Conservation (phyloP, 139 green algal species). For the Micractinium conductrix region DNA sequence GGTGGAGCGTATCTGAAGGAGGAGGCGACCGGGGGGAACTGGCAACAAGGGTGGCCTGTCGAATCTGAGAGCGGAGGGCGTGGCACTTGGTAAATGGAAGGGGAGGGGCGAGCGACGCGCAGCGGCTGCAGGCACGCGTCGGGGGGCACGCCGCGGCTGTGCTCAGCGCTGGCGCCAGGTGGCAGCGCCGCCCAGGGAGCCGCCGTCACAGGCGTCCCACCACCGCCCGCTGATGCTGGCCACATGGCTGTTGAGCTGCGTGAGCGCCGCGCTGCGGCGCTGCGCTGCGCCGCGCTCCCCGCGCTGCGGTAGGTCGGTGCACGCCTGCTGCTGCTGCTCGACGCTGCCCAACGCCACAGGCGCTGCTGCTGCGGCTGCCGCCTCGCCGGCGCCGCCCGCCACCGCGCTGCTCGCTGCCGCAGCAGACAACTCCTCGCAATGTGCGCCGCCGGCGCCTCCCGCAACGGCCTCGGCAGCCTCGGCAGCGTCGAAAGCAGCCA, state of each 20-base stretch:
- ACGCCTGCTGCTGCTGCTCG: not conserved
- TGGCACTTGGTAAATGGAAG: too few relatives aligned
- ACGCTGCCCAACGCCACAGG: not conserved
- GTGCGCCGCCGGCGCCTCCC: not conserved
- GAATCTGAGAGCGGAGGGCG: too few relatives aligned
- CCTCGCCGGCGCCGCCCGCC: not conserved
- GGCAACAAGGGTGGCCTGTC: too few relatives aligned
- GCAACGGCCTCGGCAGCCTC: not conserved
- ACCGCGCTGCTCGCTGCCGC: not conserved
- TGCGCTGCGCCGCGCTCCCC: not conserved
- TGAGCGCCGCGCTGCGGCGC: not conserved
- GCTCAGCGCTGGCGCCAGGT: not conserved
- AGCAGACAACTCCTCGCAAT: too few relatives aligned
- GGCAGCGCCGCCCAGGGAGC: not conserved
- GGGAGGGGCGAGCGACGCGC: too few relatives aligned
- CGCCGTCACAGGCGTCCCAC: not conserved
- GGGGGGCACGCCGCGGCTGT: too few relatives aligned
- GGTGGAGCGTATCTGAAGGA: too few relatives aligned
- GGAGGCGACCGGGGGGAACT: too few relatives aligned
- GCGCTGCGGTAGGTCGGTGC: not conserved
- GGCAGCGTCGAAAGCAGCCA: not conserved
- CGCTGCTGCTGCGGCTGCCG: not conserved
- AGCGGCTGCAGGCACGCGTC: too few relatives aligned
- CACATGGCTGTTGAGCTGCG: slow-evolving; percentile 12
- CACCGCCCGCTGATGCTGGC: not conserved